These are phyloP conservation scores for Ulmus americana DNA, from an alignment of 331 rosid species.

Conservation along the genomic window DNA sequence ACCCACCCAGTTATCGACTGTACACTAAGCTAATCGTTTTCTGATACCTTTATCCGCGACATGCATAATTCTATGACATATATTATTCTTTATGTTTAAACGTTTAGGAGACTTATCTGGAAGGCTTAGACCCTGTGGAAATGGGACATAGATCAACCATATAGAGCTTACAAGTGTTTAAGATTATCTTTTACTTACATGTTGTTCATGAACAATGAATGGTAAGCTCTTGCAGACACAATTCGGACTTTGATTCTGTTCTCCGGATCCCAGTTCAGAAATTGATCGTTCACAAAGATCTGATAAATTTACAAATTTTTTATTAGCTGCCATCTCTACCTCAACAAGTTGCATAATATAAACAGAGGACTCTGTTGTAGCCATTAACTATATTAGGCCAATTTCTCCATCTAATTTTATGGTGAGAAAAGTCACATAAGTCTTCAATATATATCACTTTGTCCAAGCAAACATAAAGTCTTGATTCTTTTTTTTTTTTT, in stretches of 20 bases:
- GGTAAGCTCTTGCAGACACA: conserved; percentile 91
- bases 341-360: neutral
- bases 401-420: no score
- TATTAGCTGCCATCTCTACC: neutral
- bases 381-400: no score
- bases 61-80: conserved; percentile 9
- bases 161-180: conserved; percentile 19
- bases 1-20: conserved; percentile 86
- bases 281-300: conserved; percentile 88
- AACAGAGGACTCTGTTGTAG: neutral
- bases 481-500: neutral
- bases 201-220: conserved; percentile 98
- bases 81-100: conserved; percentile 15
- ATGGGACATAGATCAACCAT: conserved; percentile 25
- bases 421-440: no score
- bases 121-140: conserved; percentile 33
- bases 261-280: conserved; percentile 85
- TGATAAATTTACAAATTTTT: conserved; percentile 4
- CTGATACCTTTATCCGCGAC: conserved; percentile 11
- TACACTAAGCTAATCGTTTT: conserved; percentile 34
- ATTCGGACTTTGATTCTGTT: conserved; percentile 85
- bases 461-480: neutral
- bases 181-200: conserved; percentile 57
- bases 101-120: conserved; percentile 64
- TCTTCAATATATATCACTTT: no score